Evolutionary conservation across 805 yeast species (phyloP).

Genomic region (Metschnikowia colocasiae): DNA sequence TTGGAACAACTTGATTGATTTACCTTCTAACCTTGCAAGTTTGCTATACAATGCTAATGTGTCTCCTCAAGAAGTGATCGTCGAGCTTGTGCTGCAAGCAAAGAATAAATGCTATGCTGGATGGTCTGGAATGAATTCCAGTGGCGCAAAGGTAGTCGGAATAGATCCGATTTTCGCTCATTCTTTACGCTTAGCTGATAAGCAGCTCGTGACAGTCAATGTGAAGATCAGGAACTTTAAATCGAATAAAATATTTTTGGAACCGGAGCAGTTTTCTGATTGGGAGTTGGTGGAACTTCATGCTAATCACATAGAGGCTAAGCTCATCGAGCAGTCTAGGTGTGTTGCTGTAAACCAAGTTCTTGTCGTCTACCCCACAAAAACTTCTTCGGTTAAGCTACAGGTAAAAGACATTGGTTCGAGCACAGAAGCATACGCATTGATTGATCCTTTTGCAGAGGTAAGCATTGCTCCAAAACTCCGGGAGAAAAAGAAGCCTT

Average conservation of each 20-base stretch:
- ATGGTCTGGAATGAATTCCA: slow-evolving; percentile 59
- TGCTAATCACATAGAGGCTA: slow-evolving; percentile 70
- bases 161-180: slow-evolving; percentile 67
- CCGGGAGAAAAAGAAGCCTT: slow-evolving; percentile 23
- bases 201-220: slow-evolving; percentile 35
- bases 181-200: slow-evolving; percentile 44
- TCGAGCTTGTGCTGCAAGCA: slow-evolving; percentile 39
- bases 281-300: slow-evolving; percentile 90
- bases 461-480: slow-evolving; percentile 70
- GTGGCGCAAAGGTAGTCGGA: slow-evolving; percentile 40
- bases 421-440: slow-evolving; percentile 44
- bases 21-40: slow-evolving; percentile 48
- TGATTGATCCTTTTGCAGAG: slow-evolving; percentile 61
- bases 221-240: slow-evolving; percentile 48
- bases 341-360: slow-evolving; percentile 59
- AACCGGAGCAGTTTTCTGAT: slow-evolving; percentile 72
- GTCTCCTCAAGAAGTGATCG: slow-evolving; percentile 54
- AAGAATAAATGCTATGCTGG: slow-evolving; percentile 45
- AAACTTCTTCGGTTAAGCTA: slow-evolving; percentile 58
- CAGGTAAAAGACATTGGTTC: slow-evolving; percentile 43
- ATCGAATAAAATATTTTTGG: slow-evolving; percentile 64
- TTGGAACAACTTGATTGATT: slow-evolving; percentile 50
- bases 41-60: slow-evolving; percentile 50
- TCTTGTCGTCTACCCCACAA: slow-evolving; percentile 66
- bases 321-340: slow-evolving; percentile 74